phyloP scores from a whole-genome alignment of 1,284 basidiomycete species.

The Ganoderma multipileum region DNA sequence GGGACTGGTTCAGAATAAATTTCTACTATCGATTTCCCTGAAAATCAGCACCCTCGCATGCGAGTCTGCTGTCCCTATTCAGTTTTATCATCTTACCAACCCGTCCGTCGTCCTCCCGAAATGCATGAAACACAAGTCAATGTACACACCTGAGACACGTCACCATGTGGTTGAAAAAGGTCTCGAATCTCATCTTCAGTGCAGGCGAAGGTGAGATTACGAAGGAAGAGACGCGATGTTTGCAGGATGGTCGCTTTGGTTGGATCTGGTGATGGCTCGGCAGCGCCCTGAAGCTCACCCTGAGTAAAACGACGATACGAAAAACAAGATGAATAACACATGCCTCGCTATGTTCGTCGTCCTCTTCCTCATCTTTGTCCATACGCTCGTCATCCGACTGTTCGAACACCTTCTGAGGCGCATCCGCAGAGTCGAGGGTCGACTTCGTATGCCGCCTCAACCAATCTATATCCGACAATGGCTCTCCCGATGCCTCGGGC shows the following conservation, averaged over 20 bases:
- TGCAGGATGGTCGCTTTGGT: constrained; percentile 73
- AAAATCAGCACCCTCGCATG: constrained; percentile 61
- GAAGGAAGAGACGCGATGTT: constrained; percentile 87
- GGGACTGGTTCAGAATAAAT: constrained; percentile 37
- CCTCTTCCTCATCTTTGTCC: constrained; percentile 30
- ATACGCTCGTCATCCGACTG: constrained; percentile 65
- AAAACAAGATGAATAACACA: constrained; percentile 1
- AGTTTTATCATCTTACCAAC: constrained; percentile 45
- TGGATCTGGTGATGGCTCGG: constrained; percentile 43
- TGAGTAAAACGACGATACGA: neutral
- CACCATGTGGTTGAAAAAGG: constrained; percentile 78
- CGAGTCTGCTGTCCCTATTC: constrained; percentile 56
- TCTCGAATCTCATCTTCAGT: constrained; percentile 75
- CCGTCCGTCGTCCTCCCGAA: constrained; percentile 15
- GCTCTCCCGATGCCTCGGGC: constrained; percentile 36
- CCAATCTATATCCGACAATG: constrained; percentile 75
- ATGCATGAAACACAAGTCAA: neutral
- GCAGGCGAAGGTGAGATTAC: constrained; percentile 90
- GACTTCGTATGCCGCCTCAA: constrained; percentile 70
- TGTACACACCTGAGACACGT: constrained; percentile 71
- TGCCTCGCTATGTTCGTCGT: constrained; percentile 22
- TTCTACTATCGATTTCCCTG: constrained; percentile 68
- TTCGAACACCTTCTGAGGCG: constrained; percentile 57
- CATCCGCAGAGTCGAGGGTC: constrained; percentile 46
- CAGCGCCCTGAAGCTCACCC: constrained; percentile 11